phyloP scores from a whole-genome alignment of 2,329 filamentous ascomycete genomes.

The Penicillium digitatum region DNA sequence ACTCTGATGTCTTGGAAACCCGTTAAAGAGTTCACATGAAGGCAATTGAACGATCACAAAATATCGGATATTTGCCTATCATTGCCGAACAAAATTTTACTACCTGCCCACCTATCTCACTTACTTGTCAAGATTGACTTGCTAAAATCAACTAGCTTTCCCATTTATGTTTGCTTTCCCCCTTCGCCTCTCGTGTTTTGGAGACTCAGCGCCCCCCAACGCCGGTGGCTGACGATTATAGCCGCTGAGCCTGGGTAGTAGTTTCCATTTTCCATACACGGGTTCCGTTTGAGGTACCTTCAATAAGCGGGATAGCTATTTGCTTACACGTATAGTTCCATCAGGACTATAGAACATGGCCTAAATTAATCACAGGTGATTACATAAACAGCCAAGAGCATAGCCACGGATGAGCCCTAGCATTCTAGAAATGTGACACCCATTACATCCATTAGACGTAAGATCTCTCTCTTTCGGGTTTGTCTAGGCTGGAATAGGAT shows the following conservation, averaged over 20 bases:
- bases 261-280: not conserved
- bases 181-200: not conserved
- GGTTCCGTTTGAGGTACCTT: not conserved
- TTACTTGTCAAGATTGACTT: not conserved
- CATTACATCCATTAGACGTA: not conserved
- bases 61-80: not conserved
- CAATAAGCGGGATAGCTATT: not conserved
- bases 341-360: too few relatives aligned
- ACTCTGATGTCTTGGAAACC: not conserved
- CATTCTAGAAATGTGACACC: not conserved
- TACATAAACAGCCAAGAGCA: not conserved
- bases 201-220: not conserved
- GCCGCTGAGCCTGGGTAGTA: not conserved
- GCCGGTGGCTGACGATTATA: conserved; percentile 4
- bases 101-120: not conserved
- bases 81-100: not conserved
- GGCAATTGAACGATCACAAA: not conserved
- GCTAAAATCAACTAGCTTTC: not conserved
- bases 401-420: not conserved
- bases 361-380: not conserved
- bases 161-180: not conserved
- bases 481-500: not conserved
- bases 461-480: not conserved
- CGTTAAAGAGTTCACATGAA: not conserved
- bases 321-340: not conserved